These are phyloP conservation scores for Coemansia sp. DNA, from an alignment of 192 early-diverging fungal species.

Conservation along the genomic window DNA sequence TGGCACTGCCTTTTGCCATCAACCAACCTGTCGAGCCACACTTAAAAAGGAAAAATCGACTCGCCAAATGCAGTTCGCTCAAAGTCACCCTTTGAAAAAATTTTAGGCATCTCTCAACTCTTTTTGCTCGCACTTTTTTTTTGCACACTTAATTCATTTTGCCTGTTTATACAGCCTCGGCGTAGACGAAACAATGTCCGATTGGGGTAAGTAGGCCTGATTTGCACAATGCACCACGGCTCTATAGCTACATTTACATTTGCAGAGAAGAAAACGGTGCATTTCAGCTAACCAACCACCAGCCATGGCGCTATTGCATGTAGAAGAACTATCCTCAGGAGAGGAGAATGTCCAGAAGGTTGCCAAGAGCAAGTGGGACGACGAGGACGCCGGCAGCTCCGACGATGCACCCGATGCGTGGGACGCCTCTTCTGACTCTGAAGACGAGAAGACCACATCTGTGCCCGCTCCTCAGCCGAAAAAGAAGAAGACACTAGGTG, in stretches of 20 bases:
- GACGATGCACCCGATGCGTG: constrained; percentile 62
- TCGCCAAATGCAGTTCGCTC: neutral
- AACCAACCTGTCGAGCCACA: neutral
- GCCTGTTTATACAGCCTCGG: constrained; percentile 1
- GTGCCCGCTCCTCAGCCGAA: constrained; percentile 25
- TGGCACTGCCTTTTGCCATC: too few species aligned
- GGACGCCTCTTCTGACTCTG: constrained; percentile 57
- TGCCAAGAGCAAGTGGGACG: constrained; percentile 54
- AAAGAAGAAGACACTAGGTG: constrained; percentile 55
- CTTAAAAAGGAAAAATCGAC: neutral
- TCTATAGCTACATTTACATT: too few species aligned
- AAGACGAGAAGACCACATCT: constrained; percentile 37
- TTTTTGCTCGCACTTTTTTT: constrained; percentile 1
- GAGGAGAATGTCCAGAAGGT: constrained; percentile 6
- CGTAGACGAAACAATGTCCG: constrained; percentile 20
- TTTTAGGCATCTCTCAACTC: neutral
- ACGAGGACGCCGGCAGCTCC: constrained; percentile 64
- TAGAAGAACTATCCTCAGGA: constrained; percentile 1
- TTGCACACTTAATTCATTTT: constrained; percentile 1
- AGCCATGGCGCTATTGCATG: neutral
- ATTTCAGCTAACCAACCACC: neutral
- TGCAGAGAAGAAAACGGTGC: neutral
- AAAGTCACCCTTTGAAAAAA: neutral
- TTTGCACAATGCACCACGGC: neutral
- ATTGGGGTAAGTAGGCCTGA: constrained; percentile 44